Percentiles rank a stretch among this genome's conserved stretches.
Evolutionary conservation across 2,329 filamentous ascomycete species (phyloP).

Genomic region (Aspergillus sojae): DNA sequence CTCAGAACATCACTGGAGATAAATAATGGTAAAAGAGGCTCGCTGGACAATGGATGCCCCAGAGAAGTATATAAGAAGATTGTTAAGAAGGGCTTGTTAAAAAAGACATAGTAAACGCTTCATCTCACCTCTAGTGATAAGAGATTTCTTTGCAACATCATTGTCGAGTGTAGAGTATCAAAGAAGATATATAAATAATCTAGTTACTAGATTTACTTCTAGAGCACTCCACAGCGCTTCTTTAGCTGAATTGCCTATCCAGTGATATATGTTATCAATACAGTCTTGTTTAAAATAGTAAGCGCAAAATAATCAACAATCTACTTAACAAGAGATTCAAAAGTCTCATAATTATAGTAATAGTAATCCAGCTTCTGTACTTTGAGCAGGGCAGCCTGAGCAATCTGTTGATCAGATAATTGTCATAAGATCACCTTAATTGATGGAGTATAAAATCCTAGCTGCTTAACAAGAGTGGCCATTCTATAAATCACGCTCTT

Average conservation of each 20-base stretch:
- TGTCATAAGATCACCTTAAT: constrained; percentile 1
- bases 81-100: constrained; percentile 5
- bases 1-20: not conserved
- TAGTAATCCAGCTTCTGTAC: constrained; percentile 1
- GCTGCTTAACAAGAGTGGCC: constrained; percentile 8
- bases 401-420: constrained; percentile 9
- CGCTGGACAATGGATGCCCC: not conserved
- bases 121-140: constrained; percentile 7
- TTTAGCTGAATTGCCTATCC: constrained; percentile 7
- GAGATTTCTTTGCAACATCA: constrained; percentile 4
- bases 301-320: constrained; percentile 6
- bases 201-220: constrained; percentile 1
- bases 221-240: constrained; percentile 9
- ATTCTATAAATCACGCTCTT: constrained; percentile 7
- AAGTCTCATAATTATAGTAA: not conserved
- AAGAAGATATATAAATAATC: constrained; percentile 7
- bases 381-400: constrained; percentile 8
- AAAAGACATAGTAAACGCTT: constrained; percentile 9
- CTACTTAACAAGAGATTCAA: constrained; percentile 5
- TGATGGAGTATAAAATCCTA: constrained; percentile 3
- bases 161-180: constrained; percentile 4
- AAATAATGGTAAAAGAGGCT: not conserved
- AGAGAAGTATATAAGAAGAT: not conserved
- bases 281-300: constrained; percentile 4
- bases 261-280: not conserved